Evolutionary conservation across 2,329 filamentous ascomycete species (phyloP).

Genomic region (Rhexocercosporidium sp.): DNA sequence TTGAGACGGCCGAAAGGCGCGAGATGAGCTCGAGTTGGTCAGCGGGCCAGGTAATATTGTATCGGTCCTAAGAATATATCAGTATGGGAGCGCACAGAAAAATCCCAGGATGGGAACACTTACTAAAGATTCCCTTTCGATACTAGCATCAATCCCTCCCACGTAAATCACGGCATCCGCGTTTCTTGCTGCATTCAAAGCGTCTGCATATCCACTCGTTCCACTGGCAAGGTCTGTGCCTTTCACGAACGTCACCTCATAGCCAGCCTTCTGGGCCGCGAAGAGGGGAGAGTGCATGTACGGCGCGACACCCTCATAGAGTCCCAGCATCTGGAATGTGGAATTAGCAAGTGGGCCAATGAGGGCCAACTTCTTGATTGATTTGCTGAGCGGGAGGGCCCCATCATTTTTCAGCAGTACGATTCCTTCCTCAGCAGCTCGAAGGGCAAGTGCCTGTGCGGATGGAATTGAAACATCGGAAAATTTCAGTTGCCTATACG

Average conservation of each 20-base stretch:
- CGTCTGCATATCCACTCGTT: too few species aligned
- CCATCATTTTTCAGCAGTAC: conserved; percentile 38
- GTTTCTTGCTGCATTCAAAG: conserved; percentile 31
- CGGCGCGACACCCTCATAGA: conserved; percentile 33
- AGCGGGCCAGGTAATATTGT: conserved; percentile 55
- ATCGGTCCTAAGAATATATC: conserved; percentile 48
- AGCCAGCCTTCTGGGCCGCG: too few species aligned
- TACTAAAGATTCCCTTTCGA: conserved; percentile 53
- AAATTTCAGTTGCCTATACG: conserved; percentile 59
- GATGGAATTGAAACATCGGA: conserved; percentile 39
- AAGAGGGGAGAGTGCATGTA: conserved; percentile 39
- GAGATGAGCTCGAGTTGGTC: conserved; percentile 57
- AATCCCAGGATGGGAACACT: too few species aligned
- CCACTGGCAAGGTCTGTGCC: too few species aligned
- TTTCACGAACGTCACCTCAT: too few species aligned
- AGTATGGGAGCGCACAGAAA: too few species aligned
- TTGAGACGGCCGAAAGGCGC: conserved; percentile 50
- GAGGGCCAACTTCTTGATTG: conserved; percentile 28
- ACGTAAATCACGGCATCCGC: conserved; percentile 59
- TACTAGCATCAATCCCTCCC: conserved; percentile 58
- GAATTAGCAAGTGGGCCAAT: conserved; percentile 34
- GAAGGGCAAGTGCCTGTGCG: conserved; percentile 29
- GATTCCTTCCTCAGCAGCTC: conserved; percentile 36
- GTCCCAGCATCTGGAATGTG: conserved; percentile 36
- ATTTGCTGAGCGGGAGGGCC: conserved; percentile 25